Evolutionary conservation across 176 grass and related monocot species (phyloP), one percentile per base, ranked within the genome.

Genomic region (Oryza glaberrima): DNA sequence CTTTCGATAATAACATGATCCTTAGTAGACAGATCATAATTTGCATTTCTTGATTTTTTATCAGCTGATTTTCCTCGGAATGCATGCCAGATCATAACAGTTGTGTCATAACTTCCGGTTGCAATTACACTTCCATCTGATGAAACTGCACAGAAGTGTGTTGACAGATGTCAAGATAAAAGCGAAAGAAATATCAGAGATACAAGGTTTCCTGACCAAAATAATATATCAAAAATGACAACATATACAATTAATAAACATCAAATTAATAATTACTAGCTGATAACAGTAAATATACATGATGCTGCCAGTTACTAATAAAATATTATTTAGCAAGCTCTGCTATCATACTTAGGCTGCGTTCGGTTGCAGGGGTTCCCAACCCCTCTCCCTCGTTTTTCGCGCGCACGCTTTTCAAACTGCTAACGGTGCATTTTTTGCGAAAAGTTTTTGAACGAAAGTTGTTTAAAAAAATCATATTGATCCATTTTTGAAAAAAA

Each of bases 31-130:
- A 79, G 64, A 22, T 98, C 95, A 86, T 48, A 86, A 88, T 84
- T 90, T 84, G 76, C 81, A 89, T 80, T 89, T 25, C 90, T 88
- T 4, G 83, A 87, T 91, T 77, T 91, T 83, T 85, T 97, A 32
- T 97, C 92, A 70, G 47, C 77, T 72, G 75, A 84, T 85, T 86
- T 94, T 76, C 90, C 88, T 78, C 87, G 88, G 78, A 91, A 92
- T 72, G 95, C 87, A 90, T 89, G 82, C 95, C 95, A 97, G 67
- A 97, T 85, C 95, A 97, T 97, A 67, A 97, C 90, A 38, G 95
- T 97, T 61, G 95, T 97, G 77, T 97, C 95, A 86, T 97, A 92
- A 80, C 92, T 97, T 92, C 95, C 95, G 40, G 95, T 97, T 20
- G 92, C 95, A 85, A 97, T 88, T 65, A 97, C 90, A 83, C 85